These are phyloP conservation scores for Chaetomiaceae sp. DNA, from an alignment of 2,329 filamentous ascomycete genomes.

Conservation along the genomic window DNA sequence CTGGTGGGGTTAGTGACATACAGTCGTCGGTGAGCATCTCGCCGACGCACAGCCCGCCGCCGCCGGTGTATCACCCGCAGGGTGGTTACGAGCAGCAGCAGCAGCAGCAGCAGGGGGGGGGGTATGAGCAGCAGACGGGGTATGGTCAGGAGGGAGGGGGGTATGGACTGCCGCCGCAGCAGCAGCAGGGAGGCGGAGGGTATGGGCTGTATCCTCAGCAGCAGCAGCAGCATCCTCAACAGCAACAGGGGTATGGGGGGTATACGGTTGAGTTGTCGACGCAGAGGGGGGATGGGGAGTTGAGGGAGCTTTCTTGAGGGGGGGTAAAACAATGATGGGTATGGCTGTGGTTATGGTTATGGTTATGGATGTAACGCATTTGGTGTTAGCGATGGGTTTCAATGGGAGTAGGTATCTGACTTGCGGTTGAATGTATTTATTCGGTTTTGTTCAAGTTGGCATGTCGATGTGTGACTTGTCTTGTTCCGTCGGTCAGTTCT, in stretches of 20 bases:
- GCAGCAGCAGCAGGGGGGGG: background rate
- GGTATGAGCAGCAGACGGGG: background rate
- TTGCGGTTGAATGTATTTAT: too few relatives aligned
- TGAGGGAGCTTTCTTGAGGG: conserved; percentile 30
- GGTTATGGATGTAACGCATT: too few relatives aligned
- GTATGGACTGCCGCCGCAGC: conserved; percentile 1
- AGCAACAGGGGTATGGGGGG: conserved; percentile 1
- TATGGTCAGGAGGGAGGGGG: background rate
- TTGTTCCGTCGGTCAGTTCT: too few relatives aligned
- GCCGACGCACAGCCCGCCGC: background rate
- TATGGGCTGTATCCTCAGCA: conserved; percentile 9
- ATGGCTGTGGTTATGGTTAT: background rate
- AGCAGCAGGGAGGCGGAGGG: background rate
- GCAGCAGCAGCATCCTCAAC: background rate
- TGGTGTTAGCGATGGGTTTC: too few relatives aligned
- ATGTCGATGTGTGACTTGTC: too few relatives aligned
- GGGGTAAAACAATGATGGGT: background rate
- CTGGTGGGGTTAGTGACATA: too few relatives aligned
- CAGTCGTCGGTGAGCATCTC: background rate
- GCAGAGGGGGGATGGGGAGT: conserved; percentile 29
- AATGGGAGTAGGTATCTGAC: too few relatives aligned
- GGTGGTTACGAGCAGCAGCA: background rate
- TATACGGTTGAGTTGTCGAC: conserved; percentile 30
- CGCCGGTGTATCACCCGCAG: background rate
- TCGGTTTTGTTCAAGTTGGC: too few relatives aligned